Evolutionary conservation across 1,139 yeast species (phyloP), one percentile per base, ranked within the genome.

Genomic region (Diutina rugosa): DNA sequence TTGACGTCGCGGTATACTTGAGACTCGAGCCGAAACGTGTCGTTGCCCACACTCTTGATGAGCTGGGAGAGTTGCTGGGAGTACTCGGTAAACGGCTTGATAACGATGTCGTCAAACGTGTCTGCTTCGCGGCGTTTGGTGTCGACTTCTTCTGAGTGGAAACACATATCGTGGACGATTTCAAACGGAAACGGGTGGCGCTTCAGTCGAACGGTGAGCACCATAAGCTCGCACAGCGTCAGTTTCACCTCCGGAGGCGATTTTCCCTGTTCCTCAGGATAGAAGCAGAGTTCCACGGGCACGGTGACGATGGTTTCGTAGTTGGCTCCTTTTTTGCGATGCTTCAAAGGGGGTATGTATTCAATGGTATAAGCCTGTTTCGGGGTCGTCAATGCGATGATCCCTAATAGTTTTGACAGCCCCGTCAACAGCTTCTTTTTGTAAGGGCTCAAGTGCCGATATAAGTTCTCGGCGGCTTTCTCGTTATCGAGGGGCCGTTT

Each of bases 391-490:
- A 76, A 65, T 2, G 76, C 68, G 0, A 76, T 58, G 1, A 72
- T 61, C 0, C 80, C 80, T 55, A 67, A 60, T 1, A 67, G 59
- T 56, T 71, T 69, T 53, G 72, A 63, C n/a, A 63, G 59, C 0
- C 76, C 74, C 0, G 78, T 69, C n/a, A 76, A 57, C 2, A 70
- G 62, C 58, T 72, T 73, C 62, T 72, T 74, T 58, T 70, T 71
- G 61, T 63, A 67, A 1, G 76, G 70, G 5, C 69, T 63, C 46
- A 71, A 60, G 57, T 70, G 72, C 62, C 70, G 76, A 58, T 69
- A 74, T 16, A 65, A 59, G 55, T 67, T 66, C 46, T 70, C 72
- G 44, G 63, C 60, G 14, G 57, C 21, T 45, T 57, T 60, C 55
- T 59, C 63, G 56, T 69, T 64, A 26, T 62, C 59, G 26, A 62